Evolutionary conservation across 2,329 filamentous ascomycete species (phyloP).

Genomic region (Aspergillus ochraceus): DNA sequence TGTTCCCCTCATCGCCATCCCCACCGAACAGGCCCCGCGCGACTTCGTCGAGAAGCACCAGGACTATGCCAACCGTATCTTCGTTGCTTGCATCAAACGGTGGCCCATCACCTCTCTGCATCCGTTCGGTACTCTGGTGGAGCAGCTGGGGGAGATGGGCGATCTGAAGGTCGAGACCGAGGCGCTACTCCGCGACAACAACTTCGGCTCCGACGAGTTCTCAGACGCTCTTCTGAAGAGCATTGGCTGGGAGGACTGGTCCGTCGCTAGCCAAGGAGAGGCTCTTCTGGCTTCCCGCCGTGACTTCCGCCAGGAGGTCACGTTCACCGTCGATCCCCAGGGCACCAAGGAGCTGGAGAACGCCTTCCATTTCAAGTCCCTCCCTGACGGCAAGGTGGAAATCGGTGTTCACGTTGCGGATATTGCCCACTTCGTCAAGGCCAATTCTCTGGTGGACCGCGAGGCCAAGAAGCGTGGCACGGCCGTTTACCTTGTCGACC

Average conservation of each 20-base stretch:
- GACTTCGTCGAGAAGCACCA: slow-evolving; percentile 99
- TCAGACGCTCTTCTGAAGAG: slow-evolving; percentile 94
- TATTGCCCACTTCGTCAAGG: slow-evolving; percentile 94
- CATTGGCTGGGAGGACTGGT: slow-evolving; percentile 90
- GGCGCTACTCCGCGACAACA: slow-evolving; percentile 94
- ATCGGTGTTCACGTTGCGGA: slow-evolving; percentile 95
- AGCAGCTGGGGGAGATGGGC: slow-evolving; percentile 96
- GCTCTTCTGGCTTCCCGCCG: slow-evolving; percentile 70
- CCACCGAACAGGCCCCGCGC: slow-evolving; percentile 93
- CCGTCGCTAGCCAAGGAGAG: slow-evolving; percentile 79
- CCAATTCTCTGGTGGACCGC: slow-evolving; percentile 90
- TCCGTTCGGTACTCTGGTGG: slow-evolving; percentile 94
- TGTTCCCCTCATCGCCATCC: slow-evolving; percentile 95
- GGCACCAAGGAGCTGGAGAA: slow-evolving; percentile 86
- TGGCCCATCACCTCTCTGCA: slow-evolving; percentile 99
- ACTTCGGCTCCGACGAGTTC: slow-evolving; percentile 96
- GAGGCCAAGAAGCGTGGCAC: slow-evolving; percentile 98
- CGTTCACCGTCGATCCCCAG: slow-evolving; percentile 90
- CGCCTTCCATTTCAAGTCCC: slow-evolving; percentile 85
- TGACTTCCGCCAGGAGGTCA: slow-evolving; percentile 84
- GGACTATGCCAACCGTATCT: slow-evolving; percentile 95
- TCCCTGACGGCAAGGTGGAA: slow-evolving; percentile 82
- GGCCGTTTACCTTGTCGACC: slow-evolving; percentile 90
- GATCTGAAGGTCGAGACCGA: slow-evolving; percentile 97
- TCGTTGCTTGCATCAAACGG: slow-evolving; percentile 97